phyloP scores from a whole-genome alignment of 2,329 filamentous ascomycete species.

The Aureobasidium sp. region DNA sequence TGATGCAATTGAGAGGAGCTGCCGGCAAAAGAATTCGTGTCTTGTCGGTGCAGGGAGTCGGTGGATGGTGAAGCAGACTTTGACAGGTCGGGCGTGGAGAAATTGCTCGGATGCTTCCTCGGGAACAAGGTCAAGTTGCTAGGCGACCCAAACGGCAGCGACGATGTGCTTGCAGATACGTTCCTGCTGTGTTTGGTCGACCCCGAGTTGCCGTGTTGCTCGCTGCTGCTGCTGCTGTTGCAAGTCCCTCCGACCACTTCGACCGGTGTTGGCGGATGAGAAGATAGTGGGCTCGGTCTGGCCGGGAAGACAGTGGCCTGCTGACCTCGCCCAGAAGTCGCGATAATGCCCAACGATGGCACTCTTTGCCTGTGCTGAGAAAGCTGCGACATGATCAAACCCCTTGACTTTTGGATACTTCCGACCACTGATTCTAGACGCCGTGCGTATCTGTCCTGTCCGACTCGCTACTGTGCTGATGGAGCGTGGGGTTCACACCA shows the following conservation, averaged over 20 bases:
- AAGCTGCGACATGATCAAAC: constrained; percentile 3
- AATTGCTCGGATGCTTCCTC: constrained; percentile 7
- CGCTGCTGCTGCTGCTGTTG: background rate
- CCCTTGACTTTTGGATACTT: background rate
- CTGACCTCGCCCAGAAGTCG: background rate
- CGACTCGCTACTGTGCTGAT: constrained; percentile 3
- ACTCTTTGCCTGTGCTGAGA: constrained; percentile 2
- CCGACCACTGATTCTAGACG: background rate
- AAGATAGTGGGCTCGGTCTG: constrained; percentile 8
- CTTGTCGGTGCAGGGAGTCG: background rate
- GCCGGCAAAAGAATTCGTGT: constrained; percentile 6
- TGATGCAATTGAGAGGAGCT: constrained; percentile 9
- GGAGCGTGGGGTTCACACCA: background rate
- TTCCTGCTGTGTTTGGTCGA: background rate
- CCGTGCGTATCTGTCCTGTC: background rate
- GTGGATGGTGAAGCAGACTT: constrained; percentile 4
- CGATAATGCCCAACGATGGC: background rate
- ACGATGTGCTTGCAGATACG: background rate
- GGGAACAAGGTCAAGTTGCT: constrained; percentile 1
- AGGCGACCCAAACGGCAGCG: constrained; percentile 10
- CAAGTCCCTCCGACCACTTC: background rate
- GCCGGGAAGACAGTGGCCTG: background rate
- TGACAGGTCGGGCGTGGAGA: constrained; percentile 10
- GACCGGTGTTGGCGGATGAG: constrained; percentile 7
- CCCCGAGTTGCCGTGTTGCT: background rate